phyloP scores from a whole-genome alignment of 139 green algal species.

The Chlorokybus atmophyticus region DNA sequence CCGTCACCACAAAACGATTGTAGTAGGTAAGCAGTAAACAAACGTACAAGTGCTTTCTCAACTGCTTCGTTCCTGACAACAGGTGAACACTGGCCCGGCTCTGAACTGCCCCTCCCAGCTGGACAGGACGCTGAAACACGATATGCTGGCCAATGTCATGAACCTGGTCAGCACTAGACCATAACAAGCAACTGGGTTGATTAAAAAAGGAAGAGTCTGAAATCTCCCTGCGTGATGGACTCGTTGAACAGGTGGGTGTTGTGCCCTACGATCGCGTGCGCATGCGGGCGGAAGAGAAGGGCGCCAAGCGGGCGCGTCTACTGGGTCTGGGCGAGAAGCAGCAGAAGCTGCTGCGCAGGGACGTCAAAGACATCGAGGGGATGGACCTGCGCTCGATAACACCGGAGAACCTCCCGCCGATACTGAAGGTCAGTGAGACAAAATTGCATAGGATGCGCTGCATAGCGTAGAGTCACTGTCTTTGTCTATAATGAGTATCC shows the following conservation, averaged over 20 bases:
- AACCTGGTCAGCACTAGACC: neutral
- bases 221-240: neutral
- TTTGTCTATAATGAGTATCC: too few relatives aligned
- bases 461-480: too few relatives aligned
- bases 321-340: neutral
- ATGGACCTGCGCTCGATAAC: neutral
- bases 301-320: neutral
- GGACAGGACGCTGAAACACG: neutral
- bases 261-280: neutral
- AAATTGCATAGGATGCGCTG: too few relatives aligned
- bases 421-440: neutral
- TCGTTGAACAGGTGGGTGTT: neutral
- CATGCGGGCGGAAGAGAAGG: neutral
- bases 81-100: neutral
- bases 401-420: neutral
- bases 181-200: neutral
- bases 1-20: too few relatives aligned
- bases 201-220: neutral
- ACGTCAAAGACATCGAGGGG: neutral
- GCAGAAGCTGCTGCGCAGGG: neutral
- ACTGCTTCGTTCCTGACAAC: too few relatives aligned
- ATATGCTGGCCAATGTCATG: neutral
- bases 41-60: too few relatives aligned
- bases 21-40: too few relatives aligned
- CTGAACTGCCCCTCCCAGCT: neutral